Percentiles rank a stretch among this genome's conserved stretches.
Conservation (phyloP, 441 rosid species). For the Aleurites moluccanus region DNA sequence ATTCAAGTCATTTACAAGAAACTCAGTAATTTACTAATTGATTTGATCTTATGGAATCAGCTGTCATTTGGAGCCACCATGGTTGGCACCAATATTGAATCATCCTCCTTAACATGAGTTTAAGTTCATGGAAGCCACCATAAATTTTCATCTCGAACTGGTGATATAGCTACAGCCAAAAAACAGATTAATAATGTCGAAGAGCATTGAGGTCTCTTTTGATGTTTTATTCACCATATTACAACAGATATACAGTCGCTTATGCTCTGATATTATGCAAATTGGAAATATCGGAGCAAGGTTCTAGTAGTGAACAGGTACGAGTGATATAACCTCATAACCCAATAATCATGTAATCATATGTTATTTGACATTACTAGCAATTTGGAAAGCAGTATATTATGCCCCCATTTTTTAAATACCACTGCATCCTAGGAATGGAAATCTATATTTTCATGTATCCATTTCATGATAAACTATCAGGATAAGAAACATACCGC, state of each 20-base stretch:
- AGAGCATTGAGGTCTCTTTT: neutral
- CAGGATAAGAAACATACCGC: conserved; percentile 34
- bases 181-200: neutral
- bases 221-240: neutral
- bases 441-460: conserved; percentile 12
- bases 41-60: neutral
- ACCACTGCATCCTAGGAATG: neutral
- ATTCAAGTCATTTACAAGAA: neutral
- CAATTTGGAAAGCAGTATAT: neutral
- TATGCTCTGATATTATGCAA: neutral
- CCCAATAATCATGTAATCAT: neutral
- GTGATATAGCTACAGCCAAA: neutral
- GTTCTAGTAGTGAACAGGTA: neutral
- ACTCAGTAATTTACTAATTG: neutral
- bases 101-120: neutral
- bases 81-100: neutral
- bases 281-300: neutral
- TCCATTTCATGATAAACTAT: neutral
- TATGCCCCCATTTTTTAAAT: neutral
- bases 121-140: neutral
- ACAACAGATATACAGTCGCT: neutral
- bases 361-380: neutral
- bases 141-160: neutral
- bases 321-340: neutral
- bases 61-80: neutral